Conservation (phyloP, 1,284 basidiomycete species). For the Puccinia sorghi region DNA sequence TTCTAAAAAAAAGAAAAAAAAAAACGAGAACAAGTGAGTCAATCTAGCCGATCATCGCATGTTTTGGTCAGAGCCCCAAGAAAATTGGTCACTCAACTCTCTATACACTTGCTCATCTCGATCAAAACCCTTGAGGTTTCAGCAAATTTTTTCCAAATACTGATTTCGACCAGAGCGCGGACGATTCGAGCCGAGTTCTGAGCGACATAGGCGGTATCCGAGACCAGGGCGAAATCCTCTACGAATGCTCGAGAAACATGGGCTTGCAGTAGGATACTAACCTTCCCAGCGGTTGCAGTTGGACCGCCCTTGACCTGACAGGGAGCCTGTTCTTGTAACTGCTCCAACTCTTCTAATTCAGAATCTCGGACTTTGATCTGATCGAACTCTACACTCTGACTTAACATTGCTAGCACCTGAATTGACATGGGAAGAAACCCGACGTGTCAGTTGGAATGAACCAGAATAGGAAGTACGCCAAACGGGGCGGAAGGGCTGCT, state of each 20-base stretch:
- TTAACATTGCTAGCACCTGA: slow-evolving; percentile 58
- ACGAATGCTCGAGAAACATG: slow-evolving; percentile 78
- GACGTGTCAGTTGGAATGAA: slow-evolving; percentile 55
- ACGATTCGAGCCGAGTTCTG: slow-evolving; percentile 90
- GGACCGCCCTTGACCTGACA: slow-evolving; percentile 92
- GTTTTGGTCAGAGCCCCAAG: not conserved
- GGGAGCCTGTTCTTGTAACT: slow-evolving; percentile 69
- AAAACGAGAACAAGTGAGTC: not conserved
- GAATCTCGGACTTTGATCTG: slow-evolving; percentile 92
- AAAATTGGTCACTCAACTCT: slow-evolving; percentile 53
- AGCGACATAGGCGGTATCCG: slow-evolving; percentile 88
- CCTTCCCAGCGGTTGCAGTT: slow-evolving; percentile 92
- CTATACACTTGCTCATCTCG: slow-evolving; percentile 77
- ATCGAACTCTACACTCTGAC: slow-evolving; percentile 66
- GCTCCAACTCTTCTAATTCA: slow-evolving; percentile 80
- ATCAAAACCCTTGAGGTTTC: slow-evolving; percentile 76
- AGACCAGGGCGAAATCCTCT: slow-evolving; percentile 95
- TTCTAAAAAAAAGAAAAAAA: slow-evolving; percentile 71
- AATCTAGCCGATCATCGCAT: not conserved
- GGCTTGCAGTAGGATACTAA: slow-evolving; percentile 91
- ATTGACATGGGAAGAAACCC: not conserved
- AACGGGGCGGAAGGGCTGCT: slow-evolving; percentile 74
- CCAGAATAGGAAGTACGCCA: slow-evolving; percentile 78
- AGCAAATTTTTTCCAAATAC: slow-evolving; percentile 87
- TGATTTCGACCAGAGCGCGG: slow-evolving; percentile 89